phyloP scores from a whole-genome alignment of 805 yeast genomes.

The Saccharomycopsis sp. region DNA sequence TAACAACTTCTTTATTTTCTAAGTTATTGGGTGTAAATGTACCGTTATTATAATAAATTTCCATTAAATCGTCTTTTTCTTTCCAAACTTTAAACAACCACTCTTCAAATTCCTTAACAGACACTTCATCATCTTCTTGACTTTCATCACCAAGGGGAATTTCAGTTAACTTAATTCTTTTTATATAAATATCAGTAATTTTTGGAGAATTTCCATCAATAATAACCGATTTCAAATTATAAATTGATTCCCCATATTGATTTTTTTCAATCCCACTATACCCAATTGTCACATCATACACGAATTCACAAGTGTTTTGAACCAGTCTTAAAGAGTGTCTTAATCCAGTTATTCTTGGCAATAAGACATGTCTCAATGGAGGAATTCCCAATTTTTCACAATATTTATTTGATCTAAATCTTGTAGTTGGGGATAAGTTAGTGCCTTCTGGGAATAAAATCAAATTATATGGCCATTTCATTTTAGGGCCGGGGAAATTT shows the following conservation, averaged over 20 bases:
- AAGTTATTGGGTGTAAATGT: slow-evolving; percentile 25
- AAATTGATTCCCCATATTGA: slow-evolving; percentile 71
- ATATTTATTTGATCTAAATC: slow-evolving; percentile 43
- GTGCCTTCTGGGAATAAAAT: slow-evolving; percentile 94
- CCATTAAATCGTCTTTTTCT: slow-evolving; percentile 67
- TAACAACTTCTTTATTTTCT: slow-evolving; percentile 7
- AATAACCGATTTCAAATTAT: slow-evolving; percentile 52
- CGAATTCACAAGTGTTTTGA: slow-evolving; percentile 37
- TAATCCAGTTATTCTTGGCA: slow-evolving; percentile 82
- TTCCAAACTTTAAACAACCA: slow-evolving; percentile 75
- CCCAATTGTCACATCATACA: slow-evolving; percentile 79
- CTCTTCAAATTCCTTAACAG: slow-evolving; percentile 42
- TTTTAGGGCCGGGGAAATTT: neutral
- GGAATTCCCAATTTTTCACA: slow-evolving; percentile 41
- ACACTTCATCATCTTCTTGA: slow-evolving; percentile 30
- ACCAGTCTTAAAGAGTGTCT: slow-evolving; percentile 53
- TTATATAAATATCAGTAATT: slow-evolving; percentile 51
- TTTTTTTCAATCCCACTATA: slow-evolving; percentile 58
- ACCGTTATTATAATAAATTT: slow-evolving; percentile 47
- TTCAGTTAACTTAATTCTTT: slow-evolving; percentile 43
- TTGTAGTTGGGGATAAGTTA: slow-evolving; percentile 60
- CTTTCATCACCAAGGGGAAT: slow-evolving; percentile 50
- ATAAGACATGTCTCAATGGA: slow-evolving; percentile 49
- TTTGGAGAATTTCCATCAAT: slow-evolving; percentile 65
- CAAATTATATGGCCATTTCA: slow-evolving; percentile 51